Conservation (phyloP, 78 protist genomes). For the Carpediemonas membranifera region DNA sequence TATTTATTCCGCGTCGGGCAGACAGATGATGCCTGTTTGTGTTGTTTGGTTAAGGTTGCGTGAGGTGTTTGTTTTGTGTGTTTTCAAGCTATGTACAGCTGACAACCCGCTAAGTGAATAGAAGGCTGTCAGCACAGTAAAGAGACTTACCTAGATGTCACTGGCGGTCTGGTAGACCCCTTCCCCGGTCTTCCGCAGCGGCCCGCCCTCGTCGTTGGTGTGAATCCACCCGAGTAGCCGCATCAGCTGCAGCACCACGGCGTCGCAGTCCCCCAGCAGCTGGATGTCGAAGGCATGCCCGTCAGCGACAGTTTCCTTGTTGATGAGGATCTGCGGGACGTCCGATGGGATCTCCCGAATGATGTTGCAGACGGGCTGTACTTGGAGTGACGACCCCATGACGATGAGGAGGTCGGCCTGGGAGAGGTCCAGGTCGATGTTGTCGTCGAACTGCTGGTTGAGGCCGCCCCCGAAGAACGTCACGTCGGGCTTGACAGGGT, state of each 20-base stretch:
- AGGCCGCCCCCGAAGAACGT: slow-evolving; percentile 43
- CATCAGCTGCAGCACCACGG: background rate
- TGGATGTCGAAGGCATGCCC: background rate
- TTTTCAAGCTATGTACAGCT: too few species aligned
- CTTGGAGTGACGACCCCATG: slow-evolving; percentile 37
- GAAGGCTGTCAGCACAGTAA: too few species aligned
- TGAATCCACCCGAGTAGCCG: too few species aligned
- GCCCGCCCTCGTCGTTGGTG: too few species aligned
- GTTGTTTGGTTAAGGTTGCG: too few species aligned
- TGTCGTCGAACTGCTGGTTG: slow-evolving; percentile 1
- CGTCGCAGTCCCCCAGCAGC: background rate
- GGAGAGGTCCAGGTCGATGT: background rate
- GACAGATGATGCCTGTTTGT: too few species aligned
- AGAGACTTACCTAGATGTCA: too few species aligned
- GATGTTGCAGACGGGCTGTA: slow-evolving; percentile 4
- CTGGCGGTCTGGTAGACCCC: too few species aligned
- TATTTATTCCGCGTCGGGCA: too few species aligned
- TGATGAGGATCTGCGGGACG: slow-evolving; percentile 55
- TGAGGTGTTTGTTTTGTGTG: too few species aligned
- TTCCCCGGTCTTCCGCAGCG: too few species aligned
- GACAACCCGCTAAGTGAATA: too few species aligned
- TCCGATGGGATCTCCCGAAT: background rate
- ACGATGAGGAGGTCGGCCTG: slow-evolving; percentile 24
- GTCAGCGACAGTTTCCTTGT: slow-evolving; percentile 37
- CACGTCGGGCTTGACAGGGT: slow-evolving; percentile 46